Evolutionary conservation across 345 rosid species (phyloP), one percentile per base, ranked within the genome.

Genomic region (Sisymbrium irio): DNA sequence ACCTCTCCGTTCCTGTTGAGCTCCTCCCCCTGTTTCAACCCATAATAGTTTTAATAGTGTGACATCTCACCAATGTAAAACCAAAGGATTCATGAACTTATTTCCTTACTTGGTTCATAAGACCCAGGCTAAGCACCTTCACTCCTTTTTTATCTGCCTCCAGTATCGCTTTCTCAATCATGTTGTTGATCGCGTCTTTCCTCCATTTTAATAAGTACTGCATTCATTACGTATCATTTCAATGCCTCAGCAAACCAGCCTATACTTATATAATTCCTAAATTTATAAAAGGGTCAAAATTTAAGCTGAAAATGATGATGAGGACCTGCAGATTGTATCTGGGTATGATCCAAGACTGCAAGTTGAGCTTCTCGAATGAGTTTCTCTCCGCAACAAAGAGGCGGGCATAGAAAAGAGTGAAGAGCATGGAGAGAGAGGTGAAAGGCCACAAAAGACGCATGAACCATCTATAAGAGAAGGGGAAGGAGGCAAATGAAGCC

Each of bases 331-430:
- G 17, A 14, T 57, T 85, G 77, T 85, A 90, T 72, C 80, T 88
- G 3, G 97, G 90, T 22, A 90, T 69, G 33, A 81, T 86, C 98
- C 98, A 87, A 17, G 96, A 81, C 40, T 93, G 97, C 32, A 85
- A 49, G 15, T 49, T 82, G 75, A 84, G 77, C 15, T 83, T 77
- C 35, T 81, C 32, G 18, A 90, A 77, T 5, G 70, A 77, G 62
- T 85, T 82, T 73, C 87, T 81, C 72, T 90, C 92, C 7, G 83
- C 72, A 2, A 88, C 76, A 73, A 89, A 82, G 8, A 82, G 57
- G 11, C 78, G 84, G 10, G 84, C 82, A 9, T 76, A 84, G 28
- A 85, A 63, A 85, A 89, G 80, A 20, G 87, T 82, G 27, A 85
- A 35, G 6, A 76, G 30, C 67, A 76, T 50, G 40, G 88, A 78